A percentile compares a stretch with the other conserved stretches of the same genome.
Conservation (phyloP, 129 eudicot species). For the Arctium lappa region DNA sequence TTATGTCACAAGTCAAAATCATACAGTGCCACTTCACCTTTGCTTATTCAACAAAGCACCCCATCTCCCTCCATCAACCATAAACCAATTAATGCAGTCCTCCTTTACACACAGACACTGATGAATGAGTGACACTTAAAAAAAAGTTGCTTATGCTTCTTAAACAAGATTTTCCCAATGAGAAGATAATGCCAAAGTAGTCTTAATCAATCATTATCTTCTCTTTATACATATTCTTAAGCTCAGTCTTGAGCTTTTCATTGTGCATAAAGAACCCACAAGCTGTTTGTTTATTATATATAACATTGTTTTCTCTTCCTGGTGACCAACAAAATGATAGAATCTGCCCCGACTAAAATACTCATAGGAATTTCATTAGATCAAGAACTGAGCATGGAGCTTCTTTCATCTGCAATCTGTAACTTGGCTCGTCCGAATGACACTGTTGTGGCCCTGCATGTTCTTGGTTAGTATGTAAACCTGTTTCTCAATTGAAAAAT, state of each 20-base stretch:
- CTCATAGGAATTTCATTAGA: conserved; percentile 65
- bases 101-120: conserved; percentile 21
- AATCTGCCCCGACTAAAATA: conserved; percentile 50
- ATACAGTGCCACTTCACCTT: conserved; percentile 66
- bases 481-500: not conserved
- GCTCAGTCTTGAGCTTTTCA: conserved; percentile 11
- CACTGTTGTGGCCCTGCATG: conserved; percentile 66
- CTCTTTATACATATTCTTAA: conserved; percentile 25
- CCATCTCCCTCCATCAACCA: conserved; percentile 24
- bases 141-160: conserved; percentile 53
- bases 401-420: conserved; percentile 59
- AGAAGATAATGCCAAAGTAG: conserved; percentile 27
- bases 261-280: conserved; percentile 24
- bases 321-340: conserved; percentile 27
- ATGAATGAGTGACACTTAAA: conserved; percentile 33
- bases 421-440: conserved; percentile 65
- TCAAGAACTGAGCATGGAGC: conserved; percentile 56
- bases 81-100: conserved; percentile 41
- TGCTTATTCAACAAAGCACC: conserved; percentile 90
- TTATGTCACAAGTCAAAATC: conserved; percentile 66
- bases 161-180: conserved; percentile 43
- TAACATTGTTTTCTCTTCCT: not conserved
- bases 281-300: not conserved
- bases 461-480: conserved; percentile 56
- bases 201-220: conserved; percentile 22